Evolutionary conservation across 805 yeast species (phyloP).

Genomic region (Saturnispora sekii): DNA sequence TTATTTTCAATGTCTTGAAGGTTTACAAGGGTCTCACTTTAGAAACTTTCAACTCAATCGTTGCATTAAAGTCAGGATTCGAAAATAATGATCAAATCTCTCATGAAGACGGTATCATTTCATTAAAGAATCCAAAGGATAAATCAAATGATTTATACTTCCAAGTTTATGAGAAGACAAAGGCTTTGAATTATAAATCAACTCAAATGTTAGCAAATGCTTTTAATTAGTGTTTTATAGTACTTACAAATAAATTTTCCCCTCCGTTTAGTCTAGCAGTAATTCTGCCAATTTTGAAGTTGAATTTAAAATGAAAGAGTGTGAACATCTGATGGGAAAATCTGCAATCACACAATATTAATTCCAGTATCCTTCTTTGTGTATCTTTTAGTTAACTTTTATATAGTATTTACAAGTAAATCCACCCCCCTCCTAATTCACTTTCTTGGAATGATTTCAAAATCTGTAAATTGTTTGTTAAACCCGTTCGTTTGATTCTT

Average conservation of each 20-base stretch:
- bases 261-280: too few species aligned
- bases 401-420: neutral
- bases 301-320: neutral
- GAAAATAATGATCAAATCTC: too few species aligned
- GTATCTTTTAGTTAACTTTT: neutral
- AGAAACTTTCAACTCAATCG: neutral
- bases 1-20: slow-evolving; percentile 20
- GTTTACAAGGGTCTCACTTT: slow-evolving; percentile 18
- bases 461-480: slow-evolving; percentile 22
- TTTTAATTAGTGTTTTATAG: slow-evolving; percentile 16
- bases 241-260: neutral
- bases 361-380: neutral
- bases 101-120: neutral
- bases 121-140: slow-evolving; percentile 38
- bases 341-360: slow-evolving; percentile 2
- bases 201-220: slow-evolving; percentile 45
- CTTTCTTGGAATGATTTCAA: slow-evolving; percentile 26
- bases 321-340: neutral
- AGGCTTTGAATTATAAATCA: slow-evolving; percentile 51
- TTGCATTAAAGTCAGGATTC: too few species aligned
- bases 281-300: neutral
- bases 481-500: slow-evolving; percentile 22
- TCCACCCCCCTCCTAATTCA: neutral
- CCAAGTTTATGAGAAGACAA: slow-evolving; percentile 59
- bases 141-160: slow-evolving; percentile 51